Base-by-base conservation (phyloP, 108 stramenopile species). In the Cylindrotheca fusiformis region DNA sequence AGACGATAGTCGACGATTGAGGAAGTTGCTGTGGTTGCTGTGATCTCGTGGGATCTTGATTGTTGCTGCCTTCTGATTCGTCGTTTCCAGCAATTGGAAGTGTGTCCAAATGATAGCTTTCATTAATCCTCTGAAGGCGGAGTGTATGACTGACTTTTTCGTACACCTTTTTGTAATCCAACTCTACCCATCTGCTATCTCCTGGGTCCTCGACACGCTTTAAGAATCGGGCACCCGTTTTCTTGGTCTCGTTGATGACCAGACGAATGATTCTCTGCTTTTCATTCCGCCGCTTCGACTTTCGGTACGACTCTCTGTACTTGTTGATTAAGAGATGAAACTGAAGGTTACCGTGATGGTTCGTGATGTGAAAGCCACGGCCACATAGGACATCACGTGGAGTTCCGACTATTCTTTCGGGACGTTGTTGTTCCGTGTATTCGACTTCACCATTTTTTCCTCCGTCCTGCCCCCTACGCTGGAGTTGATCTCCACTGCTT, bases 281-380 rank as follows among this genome's bases (percentile, higher is more conserved):
- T 6, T 41, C 36, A 10, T 14, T 41, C 10, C 36, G 36, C 14
- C 36, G 36, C 14, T 41, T 41, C 36, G 36, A 41, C 36, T 41
- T 6, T 6, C 6, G 36, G 60, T 84, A 84, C 12, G 54, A 47
- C 17, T 66, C 62, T 45, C 78, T 78, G 54, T 64, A 58, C n/a
- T 20, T 19, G 20, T 75, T 70, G 50, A 84, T 68, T 21, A 81
- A 52, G 14, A 67, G 54, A 22, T 79, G 69, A 52, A 78, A 84
- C 49, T 65, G 74, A 48, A 81, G 72, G 64, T 84, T 84, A 54
- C 83, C 83, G n/a, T 58, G 30, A 63, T 84, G 83, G 71, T 65
- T 68, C 56, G 80, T 84, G 66, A 78, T 76, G 32, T 77, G 65
- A 12, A 79, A 76, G 18, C 83, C 83, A 19, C 83, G 77, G 22